Base-by-base conservation (phyloP, 306 rosid species). In the Malus fusca region DNA sequence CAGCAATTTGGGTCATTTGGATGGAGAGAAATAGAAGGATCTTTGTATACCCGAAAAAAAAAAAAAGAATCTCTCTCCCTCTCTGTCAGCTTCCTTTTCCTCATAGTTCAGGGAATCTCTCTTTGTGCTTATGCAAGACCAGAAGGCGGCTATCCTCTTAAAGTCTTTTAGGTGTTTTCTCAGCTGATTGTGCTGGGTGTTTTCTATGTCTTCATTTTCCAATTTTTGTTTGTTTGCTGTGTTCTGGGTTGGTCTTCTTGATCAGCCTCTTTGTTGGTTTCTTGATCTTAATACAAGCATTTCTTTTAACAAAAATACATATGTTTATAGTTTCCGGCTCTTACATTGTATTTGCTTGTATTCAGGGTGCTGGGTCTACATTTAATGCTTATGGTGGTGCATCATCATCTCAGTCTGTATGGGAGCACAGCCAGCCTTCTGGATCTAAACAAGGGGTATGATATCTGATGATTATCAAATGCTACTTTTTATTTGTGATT, bases 391-490 rank as follows among this genome's bases (percentile, higher is more conserved):
- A 77, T 66, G 72, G 85, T 28, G 85, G 83, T 55, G 82, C 90
- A 6, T 85, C 90, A 56, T 90, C 93, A 58, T 84, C 90, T 43
- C 93, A 53, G 69, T 71, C 84, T 66, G 75, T 79, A 68, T 80
- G 71, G 79, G 92, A 87, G 83, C 88, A 73, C 66, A 87, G 75
- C 82, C 78, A 72, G 72, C 77, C 66, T 78, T 77, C 88, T 77
- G 88, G 86, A 79, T 85, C 89, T 51, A 81, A 74, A 46, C 86
- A 75, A 70, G 96, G 86, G 89, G 99, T 95, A 88, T 28, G 35
- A 72, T 8, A 55, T 78, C 59, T 81, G 21, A 26, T 58, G 69
- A 69, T 73, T 42, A 22, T 65, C 64, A 51, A 58, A 71, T 79
- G 69, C 53, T 68, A 56, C 71, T 58, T 75, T 69, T 78, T 15